Evolutionary conservation across 441 rosid species (phyloP).

Genomic region (Adansonia rubrostipa): DNA sequence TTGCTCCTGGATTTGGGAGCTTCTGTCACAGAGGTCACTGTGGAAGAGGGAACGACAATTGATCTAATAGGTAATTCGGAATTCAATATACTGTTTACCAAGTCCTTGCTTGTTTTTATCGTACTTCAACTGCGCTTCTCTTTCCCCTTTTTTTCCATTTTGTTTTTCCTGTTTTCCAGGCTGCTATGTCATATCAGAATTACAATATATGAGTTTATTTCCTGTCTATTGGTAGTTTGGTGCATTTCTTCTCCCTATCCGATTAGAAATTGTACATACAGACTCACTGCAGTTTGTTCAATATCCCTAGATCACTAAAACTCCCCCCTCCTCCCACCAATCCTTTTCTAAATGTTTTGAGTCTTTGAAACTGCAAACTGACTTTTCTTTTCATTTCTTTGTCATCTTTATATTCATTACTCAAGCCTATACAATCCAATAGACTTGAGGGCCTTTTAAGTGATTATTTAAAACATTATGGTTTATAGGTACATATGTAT

Average conservation of each 20-base stretch:
- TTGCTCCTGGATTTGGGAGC: conserved; percentile 90
- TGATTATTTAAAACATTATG: background rate
- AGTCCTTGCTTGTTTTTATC: no score
- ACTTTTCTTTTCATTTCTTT: background rate
- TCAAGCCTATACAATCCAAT: background rate
- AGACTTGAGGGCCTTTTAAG: background rate
- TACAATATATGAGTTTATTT: background rate
- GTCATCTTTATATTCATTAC: conserved; percentile 10
- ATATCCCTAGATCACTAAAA: background rate
- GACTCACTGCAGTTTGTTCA: background rate
- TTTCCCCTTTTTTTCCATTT: background rate
- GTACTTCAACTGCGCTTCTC: background rate
- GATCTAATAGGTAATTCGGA: conserved; percentile 73
- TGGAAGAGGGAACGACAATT: conserved; percentile 88
- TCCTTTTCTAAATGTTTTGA: conserved; percentile 9
- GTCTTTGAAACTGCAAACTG: background rate
- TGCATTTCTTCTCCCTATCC: background rate
- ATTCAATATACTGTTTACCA: no score
- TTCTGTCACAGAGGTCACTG: conserved; percentile 67
- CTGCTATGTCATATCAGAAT: background rate
- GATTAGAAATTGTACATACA: conserved; percentile 3
- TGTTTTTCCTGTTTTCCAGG: background rate
- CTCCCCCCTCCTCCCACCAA: background rate
- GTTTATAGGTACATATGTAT: background rate
- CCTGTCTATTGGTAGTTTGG: background rate